These are phyloP conservation scores for Pyricularia grisea DNA, from an alignment of 2,329 filamentous ascomycete genomes.

Conservation along the genomic window DNA sequence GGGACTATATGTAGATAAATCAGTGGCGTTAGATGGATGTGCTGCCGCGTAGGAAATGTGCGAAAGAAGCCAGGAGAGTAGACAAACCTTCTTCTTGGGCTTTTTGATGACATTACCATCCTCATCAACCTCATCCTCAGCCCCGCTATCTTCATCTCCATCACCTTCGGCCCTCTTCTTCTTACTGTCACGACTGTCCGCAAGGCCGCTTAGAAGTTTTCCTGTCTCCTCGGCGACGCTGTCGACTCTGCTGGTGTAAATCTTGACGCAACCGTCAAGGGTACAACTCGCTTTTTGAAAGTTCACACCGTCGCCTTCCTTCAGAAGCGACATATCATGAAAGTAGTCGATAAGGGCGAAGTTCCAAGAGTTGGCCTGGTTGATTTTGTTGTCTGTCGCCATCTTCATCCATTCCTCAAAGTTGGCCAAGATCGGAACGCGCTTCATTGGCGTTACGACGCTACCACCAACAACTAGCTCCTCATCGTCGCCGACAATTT, in stretches of 20 bases:
- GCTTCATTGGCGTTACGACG: conserved; percentile 90
- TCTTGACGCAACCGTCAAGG: conserved; percentile 95
- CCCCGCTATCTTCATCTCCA: conserved; percentile 51
- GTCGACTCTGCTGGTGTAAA: conserved; percentile 96
- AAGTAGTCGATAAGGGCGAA: conserved; percentile 99
- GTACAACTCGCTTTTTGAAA: conserved; percentile 98
- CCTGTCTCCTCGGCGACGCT: conserved; percentile 97
- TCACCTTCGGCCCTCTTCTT: conserved; percentile 53
- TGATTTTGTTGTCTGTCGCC: conserved; percentile 99
- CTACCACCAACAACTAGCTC: conserved; percentile 60
- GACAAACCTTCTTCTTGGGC: conserved; percentile 63
- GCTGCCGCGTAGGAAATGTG: conserved; percentile 5
- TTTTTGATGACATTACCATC: conserved; percentile 46
- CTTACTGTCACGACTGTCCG: conserved; percentile 73
- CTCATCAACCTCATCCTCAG: conserved; percentile 45
- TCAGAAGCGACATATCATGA: conserved; percentile 95
- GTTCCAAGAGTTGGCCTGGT: conserved; percentile 97
- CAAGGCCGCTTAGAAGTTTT: conserved; percentile 85
- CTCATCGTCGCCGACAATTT: conserved; percentile 32
- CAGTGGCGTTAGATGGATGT: not conserved
- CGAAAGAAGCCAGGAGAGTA: not conserved
- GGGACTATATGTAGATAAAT: conserved; percentile 35
- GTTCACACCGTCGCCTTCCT: conserved; percentile 94
- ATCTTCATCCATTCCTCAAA: conserved; percentile 99
- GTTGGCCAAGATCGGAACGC: conserved; percentile 89